Evolutionary conservation across 345 rosid genomes (phyloP), one percentile per base, ranked within the genome.

Genomic region (Kandelia obovata): DNA sequence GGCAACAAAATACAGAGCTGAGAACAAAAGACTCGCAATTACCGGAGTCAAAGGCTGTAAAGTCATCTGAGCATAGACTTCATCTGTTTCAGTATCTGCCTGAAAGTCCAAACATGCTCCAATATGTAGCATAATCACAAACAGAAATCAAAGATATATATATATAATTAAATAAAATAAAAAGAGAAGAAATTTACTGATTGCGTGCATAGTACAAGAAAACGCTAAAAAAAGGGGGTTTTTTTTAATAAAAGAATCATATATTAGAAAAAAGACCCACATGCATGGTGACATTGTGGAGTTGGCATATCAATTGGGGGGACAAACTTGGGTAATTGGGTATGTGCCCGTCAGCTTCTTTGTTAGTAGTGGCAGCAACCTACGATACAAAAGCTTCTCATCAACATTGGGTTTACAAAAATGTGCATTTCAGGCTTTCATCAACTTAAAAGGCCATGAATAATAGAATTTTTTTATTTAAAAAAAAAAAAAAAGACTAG

Each of bases 301-400:
- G 77, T 34, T 73, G 77, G 64, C 76, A 77, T n/a, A 77, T 71
- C 73, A 77, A 53, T 61, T 77, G 76, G 26, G 80, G 62, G 16
- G 80, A 62, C 70, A 77, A 63, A 51, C 76, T 77, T 11, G 80
- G 80, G 53, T 77, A 77, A 59, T 77, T 77, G 20, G 80, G 80
- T 32, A 77, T 63, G 46, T 72, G 80, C 5, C 70, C 76, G 68
- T 77, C 80, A 28, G 72, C 62, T 62, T 77, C 80, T 68, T 64
- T 67, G 65, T 77, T 67, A 28, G 76, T 77, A 25, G 80, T 56
- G 53, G 80, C 80, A 62, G 76, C 66, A 2, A 77, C 80, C 80
- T 77, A 53, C 27, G 71, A 26, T 26, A 49, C 47, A 43, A 43
- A 43, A 43, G 47, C 47, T 13, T 43, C 11, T 11, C 17, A 11